Evolutionary conservation across 371 early-diverging fungal genomes (phyloP).

Genomic region (Rhizopus arrhizus): DNA sequence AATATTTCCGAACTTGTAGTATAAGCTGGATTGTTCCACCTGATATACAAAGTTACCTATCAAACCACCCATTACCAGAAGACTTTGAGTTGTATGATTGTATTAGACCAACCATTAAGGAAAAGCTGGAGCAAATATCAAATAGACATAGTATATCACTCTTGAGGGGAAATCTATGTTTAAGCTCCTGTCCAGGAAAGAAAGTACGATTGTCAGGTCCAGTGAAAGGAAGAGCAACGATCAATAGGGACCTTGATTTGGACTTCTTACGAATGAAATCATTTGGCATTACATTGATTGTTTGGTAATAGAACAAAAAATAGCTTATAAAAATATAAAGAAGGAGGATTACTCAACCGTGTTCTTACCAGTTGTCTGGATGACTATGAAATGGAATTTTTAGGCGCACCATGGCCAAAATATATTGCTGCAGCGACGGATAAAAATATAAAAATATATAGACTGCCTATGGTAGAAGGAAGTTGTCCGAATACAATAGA

Average conservation of each 20-base stretch:
- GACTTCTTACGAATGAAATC: conserved; percentile 70
- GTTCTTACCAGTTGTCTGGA: conserved; percentile 63
- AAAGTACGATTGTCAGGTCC: conserved; percentile 80
- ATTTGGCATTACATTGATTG: conserved; percentile 65
- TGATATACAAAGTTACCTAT: conserved; percentile 41
- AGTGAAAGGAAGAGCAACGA: conserved; percentile 74
- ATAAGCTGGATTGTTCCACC: conserved; percentile 63
- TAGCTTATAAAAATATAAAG: background rate
- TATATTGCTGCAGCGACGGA: conserved; percentile 62
- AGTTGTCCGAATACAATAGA: conserved; percentile 65
- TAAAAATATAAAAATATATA: conserved; percentile 55
- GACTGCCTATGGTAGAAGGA: conserved; percentile 79
- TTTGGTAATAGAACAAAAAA: conserved; percentile 60
- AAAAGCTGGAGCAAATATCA: conserved; percentile 4
- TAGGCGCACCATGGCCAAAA: conserved; percentile 72
- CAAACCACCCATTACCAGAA: conserved; percentile 35
- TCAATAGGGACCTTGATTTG: conserved; percentile 71
- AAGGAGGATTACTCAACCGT: background rate
- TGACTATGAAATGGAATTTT: conserved; percentile 67
- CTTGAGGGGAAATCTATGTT: conserved; percentile 63
- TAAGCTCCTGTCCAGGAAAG: conserved; percentile 83
- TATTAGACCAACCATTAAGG: conserved; percentile 32
- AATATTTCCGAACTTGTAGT: conserved; percentile 19
- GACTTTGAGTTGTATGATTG: conserved; percentile 45
- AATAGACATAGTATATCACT: background rate